Percentiles rank a stretch among this genome's conserved stretches.
These are phyloP conservation scores for Stemphylium beticola DNA, from an alignment of 2,329 filamentous ascomycete species.

Conservation along the genomic window DNA sequence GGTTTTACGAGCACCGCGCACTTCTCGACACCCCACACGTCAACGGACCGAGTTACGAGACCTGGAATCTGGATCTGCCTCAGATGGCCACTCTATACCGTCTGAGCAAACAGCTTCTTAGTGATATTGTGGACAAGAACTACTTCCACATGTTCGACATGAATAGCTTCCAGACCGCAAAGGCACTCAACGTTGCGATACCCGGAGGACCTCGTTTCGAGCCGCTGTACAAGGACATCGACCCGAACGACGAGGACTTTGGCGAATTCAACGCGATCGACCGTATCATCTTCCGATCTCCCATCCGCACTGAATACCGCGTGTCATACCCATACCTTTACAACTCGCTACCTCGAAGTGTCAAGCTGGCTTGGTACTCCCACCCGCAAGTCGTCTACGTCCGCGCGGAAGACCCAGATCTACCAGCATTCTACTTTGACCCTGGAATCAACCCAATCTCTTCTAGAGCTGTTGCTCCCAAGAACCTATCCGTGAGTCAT, in stretches of 20 bases:
- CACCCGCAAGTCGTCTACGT: conserved; percentile 92
- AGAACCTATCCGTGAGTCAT: conserved; percentile 88
- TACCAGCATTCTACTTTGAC: conserved; percentile 97
- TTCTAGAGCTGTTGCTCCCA: conserved; percentile 88
- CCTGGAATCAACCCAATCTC: conserved; percentile 98
- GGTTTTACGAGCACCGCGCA: conserved; percentile 96
- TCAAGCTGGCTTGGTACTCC: conserved; percentile 92
- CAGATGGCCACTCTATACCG: conserved; percentile 97
- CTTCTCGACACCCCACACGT: conserved; percentile 91
- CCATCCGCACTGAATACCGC: conserved; percentile 92
- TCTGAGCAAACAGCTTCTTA: conserved; percentile 86
- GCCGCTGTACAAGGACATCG: conserved; percentile 96
- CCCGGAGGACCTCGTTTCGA: conserved; percentile 98
- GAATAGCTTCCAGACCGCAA: conserved; percentile 93
- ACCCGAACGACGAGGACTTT: conserved; percentile 98
- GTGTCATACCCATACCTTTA: conserved; percentile 95
- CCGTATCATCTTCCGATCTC: conserved; percentile 95
- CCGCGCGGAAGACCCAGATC: conserved; percentile 81
- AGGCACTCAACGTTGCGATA: conserved; percentile 94
- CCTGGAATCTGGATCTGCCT: conserved; percentile 88
- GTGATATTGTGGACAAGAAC: conserved; percentile 92
- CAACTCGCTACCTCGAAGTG: conserved; percentile 93
- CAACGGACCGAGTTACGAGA: conserved; percentile 95
- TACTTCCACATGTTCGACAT: conserved; percentile 98
- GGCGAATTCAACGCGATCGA: conserved; percentile 99